Evolutionary conservation across 73 alveolate species (phyloP), one percentile per base, ranked within the genome.

Genomic region (Symbiodinium pilosum): DNA sequence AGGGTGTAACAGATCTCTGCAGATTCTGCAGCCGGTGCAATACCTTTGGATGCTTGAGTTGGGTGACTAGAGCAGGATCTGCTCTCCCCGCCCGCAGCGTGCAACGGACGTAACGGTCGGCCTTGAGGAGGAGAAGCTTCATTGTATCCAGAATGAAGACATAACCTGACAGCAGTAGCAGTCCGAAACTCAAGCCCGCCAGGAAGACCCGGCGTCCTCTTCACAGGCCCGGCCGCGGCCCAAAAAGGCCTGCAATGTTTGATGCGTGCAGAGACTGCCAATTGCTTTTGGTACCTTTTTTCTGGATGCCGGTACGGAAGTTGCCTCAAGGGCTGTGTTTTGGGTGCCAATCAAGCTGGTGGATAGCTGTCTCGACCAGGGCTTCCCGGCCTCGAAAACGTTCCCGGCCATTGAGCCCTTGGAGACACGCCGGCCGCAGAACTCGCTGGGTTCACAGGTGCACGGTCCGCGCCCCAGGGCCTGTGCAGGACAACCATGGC

Each of bases 361-460:
- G n/a, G n/a, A n/a, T n/a, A n/a, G n/a, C n/a, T n/a, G n/a, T n/a
- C n/a, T n/a, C n/a, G n/a, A n/a, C 21, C 81, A 64, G 81, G 81
- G 81, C 81, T 64, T 64, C 81, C 81, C 81, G 38, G 81, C 81
- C 81, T 64, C 81, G 43, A 34, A 87, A 86, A 83, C 75, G 5
- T 64, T 56, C 87, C 95, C 95, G 9, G 87, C 95, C 87, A 89
- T 89, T 34, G 95, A 89, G 71, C 95, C 95, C 26, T 69, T 89
- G 95, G 95, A 89, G 47, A 89, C 36, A 7, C 95, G 95, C 38
- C 95, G 47, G 38, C 95, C 95, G 38, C 73, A 30, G 73, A 41
- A 64, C 43, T 89, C 95, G 44, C 14, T 89, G 54, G 95, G 95
- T 9, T 64, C 87, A 30, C 95, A 41, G 71, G 95, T 89, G 87